Evolutionary conservation across 306 rosid species (phyloP), one percentile per base, ranked within the genome.

Genomic region (Notholithocarpus densiflorus): DNA sequence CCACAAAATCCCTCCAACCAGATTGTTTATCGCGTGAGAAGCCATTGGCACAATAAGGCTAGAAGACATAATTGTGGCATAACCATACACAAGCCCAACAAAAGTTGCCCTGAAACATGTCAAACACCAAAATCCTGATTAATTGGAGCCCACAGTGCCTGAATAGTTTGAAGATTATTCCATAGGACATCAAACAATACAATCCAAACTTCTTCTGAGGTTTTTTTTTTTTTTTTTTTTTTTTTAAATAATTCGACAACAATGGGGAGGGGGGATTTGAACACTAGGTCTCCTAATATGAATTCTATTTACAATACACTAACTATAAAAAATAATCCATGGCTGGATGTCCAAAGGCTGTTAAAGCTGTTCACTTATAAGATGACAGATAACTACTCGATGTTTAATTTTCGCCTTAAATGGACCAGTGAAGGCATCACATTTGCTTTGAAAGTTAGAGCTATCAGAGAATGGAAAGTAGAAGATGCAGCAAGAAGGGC

Each of bases 61-160:
- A 5, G 98, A 92, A 48, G 98, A 89, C 71, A 80, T 77, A 55
- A 95, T 61, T 62, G 98, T 89, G 19, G 98, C 97, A 79, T 87
- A 91, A 65, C 98, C 98, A 84, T 92, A 95, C 31, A 88, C 88
- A 72, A 95, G 83, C 57, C 98, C 98, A 77, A 92, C 98, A 73
- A 92, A 90, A 74, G 94, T 91, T 85, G 98, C 97, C 98, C 98
- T 95, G 90, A 77, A 75, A 82, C 72, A 84, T 64, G 27, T 23
- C 82, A 82, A 82, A 69, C 57, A 34, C 27, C 66, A 8, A 68
- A 55, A 62, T 31, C 48, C n/a, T 31, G 71, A 32, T 18, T 32
- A 11, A 21, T 66, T 66, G 51, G 24, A 32, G 24, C 14, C 45
- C 8, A 66, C 32, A 48, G 4, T 51, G 24, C 73, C 18, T 4